phyloP scores from a whole-genome alignment of 2,329 filamentous ascomycete genomes.

The Aspergillus sp. region DNA sequence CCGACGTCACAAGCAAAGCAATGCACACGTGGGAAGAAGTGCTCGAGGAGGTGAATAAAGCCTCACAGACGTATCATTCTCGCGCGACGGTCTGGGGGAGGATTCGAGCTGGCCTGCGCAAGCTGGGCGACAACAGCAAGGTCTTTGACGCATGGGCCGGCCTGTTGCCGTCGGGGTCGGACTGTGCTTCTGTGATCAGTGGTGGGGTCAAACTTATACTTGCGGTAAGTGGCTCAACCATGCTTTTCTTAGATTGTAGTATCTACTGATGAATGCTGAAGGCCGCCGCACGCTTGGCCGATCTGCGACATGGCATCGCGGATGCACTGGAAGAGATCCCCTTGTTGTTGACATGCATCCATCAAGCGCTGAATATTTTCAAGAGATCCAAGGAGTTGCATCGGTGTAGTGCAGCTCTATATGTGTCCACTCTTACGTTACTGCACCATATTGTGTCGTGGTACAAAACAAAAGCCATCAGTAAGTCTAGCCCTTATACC shows the following conservation, averaged over 20 bases:
- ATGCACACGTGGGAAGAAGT: not conserved
- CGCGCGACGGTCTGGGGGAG: not conserved
- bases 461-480: not conserved
- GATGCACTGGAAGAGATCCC: not conserved
- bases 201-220: not conserved
- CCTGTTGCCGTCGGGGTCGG: not conserved
- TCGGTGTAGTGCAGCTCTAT: not conserved
- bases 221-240: not conserved
- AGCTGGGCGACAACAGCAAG: not conserved
- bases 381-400: not conserved
- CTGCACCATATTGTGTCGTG: not conserved
- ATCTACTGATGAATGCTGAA: not conserved
- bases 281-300: not conserved
- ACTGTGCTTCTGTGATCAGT: not conserved
- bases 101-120: not conserved
- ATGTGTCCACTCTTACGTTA: not conserved
- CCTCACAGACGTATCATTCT: not conserved
- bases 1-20: not conserved
- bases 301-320: not conserved
- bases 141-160: not conserved
- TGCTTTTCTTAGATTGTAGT: not conserved
- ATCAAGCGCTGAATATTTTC: not conserved
- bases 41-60: not conserved
- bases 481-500: too few relatives aligned
- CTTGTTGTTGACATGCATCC: not conserved